Evolutionary conservation across 2,329 filamentous ascomycete species (phyloP).

Genomic region (Alternaria angustiovoidea): DNA sequence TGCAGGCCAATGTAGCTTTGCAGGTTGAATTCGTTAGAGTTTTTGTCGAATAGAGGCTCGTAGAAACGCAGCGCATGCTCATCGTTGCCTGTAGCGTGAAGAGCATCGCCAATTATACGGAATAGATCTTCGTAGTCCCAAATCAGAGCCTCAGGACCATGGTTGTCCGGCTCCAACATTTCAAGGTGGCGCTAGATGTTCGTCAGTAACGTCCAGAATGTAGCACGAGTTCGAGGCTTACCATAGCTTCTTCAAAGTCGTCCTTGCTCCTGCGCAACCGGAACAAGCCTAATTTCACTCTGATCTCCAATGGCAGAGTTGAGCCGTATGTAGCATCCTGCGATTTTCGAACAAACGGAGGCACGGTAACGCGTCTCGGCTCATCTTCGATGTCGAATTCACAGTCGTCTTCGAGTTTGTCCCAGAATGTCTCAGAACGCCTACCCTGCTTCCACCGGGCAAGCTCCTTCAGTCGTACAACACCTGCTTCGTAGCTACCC

Average conservation of each 20-base stretch:
- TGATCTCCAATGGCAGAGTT: conserved; percentile 80
- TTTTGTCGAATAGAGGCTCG: conserved; percentile 53
- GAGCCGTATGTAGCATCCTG: conserved; percentile 70
- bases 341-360: conserved; percentile 67
- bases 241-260: conserved; percentile 74
- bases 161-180: conserved; percentile 72
- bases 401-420: conserved; percentile 76
- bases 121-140: conserved; percentile 81
- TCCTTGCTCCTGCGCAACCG: conserved; percentile 74
- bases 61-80: conserved; percentile 68
- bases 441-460: conserved; percentile 85
- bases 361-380: conserved; percentile 69
- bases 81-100: conserved; percentile 61
- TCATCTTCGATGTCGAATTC: conserved; percentile 84
- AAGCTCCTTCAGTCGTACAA: conserved; percentile 73
- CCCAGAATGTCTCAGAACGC: conserved; percentile 78
- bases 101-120: conserved; percentile 70
- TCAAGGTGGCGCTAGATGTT: conserved; percentile 56
- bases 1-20: conserved; percentile 48
- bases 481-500: conserved; percentile 69
- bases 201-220: conserved; percentile 28
- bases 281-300: conserved; percentile 83
- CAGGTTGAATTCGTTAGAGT: conserved; percentile 36
- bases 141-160: conserved; percentile 59
- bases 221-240: conserved; percentile 66